Evolutionary conservation across 306 rosid genomes (phyloP).

Genomic region (Pterocarpus santalinus): DNA sequence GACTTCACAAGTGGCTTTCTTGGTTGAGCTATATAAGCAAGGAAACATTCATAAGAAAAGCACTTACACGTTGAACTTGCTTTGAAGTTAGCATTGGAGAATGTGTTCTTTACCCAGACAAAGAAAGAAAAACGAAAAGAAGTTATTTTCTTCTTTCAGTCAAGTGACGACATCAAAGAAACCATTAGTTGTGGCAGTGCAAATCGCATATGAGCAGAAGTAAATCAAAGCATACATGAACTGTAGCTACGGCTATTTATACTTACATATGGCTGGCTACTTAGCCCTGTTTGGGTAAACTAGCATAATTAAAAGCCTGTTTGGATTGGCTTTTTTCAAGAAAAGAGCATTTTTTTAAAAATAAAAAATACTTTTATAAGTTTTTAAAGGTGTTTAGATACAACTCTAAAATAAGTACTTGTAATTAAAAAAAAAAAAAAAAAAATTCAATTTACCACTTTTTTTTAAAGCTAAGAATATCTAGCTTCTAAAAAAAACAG

Average conservation of each 20-base stretch:
- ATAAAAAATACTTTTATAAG: no score
- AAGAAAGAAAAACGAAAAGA: neutral
- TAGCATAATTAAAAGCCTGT: no score
- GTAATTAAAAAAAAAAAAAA: no score
- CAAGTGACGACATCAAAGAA: slow-evolving; percentile 15
- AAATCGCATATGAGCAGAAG: neutral
- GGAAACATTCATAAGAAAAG: no score
- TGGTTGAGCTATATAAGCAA: neutral
- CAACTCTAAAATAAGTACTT: no score
- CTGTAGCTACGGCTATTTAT: slow-evolving; percentile 3
- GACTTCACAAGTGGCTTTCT: neutral
- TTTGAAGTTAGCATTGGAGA: neutral
- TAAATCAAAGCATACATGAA: slow-evolving; percentile 15
- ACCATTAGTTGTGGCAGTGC: neutral
- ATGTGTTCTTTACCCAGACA: neutral
- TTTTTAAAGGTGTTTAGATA: no score
- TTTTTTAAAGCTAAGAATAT: no score
- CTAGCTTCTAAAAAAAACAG: no score
- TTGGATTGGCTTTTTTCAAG: no score
- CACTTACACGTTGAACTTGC: neutral
- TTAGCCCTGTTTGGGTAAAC: no score
- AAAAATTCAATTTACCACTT: no score
- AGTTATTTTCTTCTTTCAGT: neutral
- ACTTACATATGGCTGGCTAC: neutral
- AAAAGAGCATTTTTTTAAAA: no score